phyloP scores from a whole-genome alignment of 805 yeast genomes.

The Monosporozyma servazzii region DNA sequence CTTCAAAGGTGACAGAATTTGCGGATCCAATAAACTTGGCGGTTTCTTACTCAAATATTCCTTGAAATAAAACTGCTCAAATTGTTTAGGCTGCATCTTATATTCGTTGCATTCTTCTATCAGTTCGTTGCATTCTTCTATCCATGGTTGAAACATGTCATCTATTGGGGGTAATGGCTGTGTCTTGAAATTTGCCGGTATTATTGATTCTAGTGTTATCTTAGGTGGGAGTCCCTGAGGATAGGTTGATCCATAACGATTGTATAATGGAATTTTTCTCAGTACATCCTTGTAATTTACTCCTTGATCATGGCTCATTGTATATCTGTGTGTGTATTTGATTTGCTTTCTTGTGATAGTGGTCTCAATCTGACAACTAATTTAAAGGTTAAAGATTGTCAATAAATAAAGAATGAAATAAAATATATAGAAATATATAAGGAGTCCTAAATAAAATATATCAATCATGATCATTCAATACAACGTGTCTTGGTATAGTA shows the following conservation, averaged over 20 bases:
- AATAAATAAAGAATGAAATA: not conserved
- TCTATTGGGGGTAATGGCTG: conserved; percentile 13
- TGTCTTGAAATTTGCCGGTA: conserved; percentile 10
- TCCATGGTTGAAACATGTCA: conserved; percentile 25
- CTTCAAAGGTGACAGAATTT: conserved; percentile 11
- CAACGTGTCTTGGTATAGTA: conserved; percentile 11
- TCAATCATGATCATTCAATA: conserved; percentile 5
- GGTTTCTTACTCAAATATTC: conserved; percentile 22
- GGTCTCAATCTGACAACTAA: not conserved
- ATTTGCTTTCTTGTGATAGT: not conserved
- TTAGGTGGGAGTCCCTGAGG: conserved; percentile 10
- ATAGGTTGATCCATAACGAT: conserved; percentile 17
- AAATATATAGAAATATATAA: not conserved
- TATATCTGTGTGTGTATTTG: not conserved
- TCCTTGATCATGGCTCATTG: not conserved
- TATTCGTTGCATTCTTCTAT: conserved; percentile 11
- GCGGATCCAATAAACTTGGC: conserved; percentile 19
- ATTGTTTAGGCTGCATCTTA: conserved; percentile 8
- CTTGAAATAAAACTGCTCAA: conserved; percentile 21
- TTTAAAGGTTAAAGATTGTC: not conserved
- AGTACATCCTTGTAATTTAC: conserved; percentile 3
- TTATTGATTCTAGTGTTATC: not conserved
- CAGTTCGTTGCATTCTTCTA: conserved; percentile 15
- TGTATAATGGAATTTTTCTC: conserved; percentile 17
- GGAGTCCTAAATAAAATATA: not conserved